Conservation (phyloP, 257 asterid genomes). For the Scutellaria minor region DNA sequence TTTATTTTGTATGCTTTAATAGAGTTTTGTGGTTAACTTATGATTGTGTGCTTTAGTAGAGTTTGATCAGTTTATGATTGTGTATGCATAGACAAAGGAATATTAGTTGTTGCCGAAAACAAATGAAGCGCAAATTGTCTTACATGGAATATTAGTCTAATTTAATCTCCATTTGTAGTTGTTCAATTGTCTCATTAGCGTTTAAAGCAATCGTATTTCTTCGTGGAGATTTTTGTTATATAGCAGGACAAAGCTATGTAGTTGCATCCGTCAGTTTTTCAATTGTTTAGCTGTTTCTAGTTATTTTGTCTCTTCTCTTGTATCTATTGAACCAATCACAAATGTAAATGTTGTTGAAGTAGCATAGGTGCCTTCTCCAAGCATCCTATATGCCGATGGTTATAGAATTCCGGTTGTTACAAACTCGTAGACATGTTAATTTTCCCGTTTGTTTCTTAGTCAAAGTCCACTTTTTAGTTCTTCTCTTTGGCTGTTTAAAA, state of each 20-base stretch:
- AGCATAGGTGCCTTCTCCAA: slow-evolving; percentile 6
- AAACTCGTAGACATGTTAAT: neutral
- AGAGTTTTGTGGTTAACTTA: neutral
- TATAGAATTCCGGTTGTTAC: neutral
- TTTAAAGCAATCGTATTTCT: no score
- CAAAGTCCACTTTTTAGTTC: neutral
- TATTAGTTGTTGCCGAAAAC: neutral
- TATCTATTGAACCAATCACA: neutral
- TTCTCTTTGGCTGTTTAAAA: neutral
- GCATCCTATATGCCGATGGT: neutral
- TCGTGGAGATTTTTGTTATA: neutral
- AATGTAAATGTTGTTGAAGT: neutral
- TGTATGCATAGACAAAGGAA: neutral
- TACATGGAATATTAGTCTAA: slow-evolving; percentile 3
- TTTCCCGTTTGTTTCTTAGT: slow-evolving; percentile 5
- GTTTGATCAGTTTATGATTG: neutral
- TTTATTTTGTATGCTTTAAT: neutral
- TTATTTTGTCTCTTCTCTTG: neutral
- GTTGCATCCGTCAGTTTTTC: slow-evolving; percentile 23
- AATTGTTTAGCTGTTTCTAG: slow-evolving; percentile 24
- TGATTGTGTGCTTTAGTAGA: neutral
- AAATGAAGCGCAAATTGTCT: slow-evolving; percentile 9
- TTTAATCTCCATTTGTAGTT: neutral
- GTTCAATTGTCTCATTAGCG: neutral
- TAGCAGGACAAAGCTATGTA: slow-evolving; percentile 8